Evolutionary conservation across 2,329 filamentous ascomycete species (phyloP), one percentile per base, ranked within the genome.

Genomic region (Pyrenophora graminea): DNA sequence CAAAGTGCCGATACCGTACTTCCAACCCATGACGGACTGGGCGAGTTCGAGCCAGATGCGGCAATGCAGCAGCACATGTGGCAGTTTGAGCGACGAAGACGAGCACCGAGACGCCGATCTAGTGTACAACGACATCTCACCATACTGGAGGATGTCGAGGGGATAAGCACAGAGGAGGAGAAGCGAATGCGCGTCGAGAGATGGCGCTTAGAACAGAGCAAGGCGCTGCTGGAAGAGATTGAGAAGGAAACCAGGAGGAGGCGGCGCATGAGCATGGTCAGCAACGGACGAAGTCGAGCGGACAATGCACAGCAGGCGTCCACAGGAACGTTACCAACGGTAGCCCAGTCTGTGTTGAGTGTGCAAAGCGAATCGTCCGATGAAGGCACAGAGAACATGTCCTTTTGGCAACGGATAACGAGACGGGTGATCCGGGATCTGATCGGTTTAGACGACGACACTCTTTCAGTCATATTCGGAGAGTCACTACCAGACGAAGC

Each of bases 181-280:
- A 87, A 88, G 68, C 88, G 87, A 68, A 85, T 87, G 62, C 84
- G 93, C 53, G 96, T 99, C 68, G 93, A 97, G 74, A 83, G 85
- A 44, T 99, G 94, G 94, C 84, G 92, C 48, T 76, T 95, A 67
- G 93, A 97, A 67, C 92, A 99, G 71, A 96, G 91, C 71, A 84
- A 85, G 51, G 85, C 90, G 9, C 78, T 99, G 23, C 73, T 97
- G 30, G 89, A 96, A 48, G 91, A 97, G 73, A 92, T 97, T 40
- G 89, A 95, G 72, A 87, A 85, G 55, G 91, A 96, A 74, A 96
- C 91, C 3, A 80, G 85, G 48, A 65, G 78, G 39, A 81, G 88
- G 51, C 83, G 88, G 51, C 81, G 86, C 27, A 82, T 84, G 70
- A 87, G 84, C 6, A 78, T 85, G 61, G 78, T 78, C 38, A 84